Conservation (phyloP, 345 rosid species). For the Orychophragmus violaceus region DNA sequence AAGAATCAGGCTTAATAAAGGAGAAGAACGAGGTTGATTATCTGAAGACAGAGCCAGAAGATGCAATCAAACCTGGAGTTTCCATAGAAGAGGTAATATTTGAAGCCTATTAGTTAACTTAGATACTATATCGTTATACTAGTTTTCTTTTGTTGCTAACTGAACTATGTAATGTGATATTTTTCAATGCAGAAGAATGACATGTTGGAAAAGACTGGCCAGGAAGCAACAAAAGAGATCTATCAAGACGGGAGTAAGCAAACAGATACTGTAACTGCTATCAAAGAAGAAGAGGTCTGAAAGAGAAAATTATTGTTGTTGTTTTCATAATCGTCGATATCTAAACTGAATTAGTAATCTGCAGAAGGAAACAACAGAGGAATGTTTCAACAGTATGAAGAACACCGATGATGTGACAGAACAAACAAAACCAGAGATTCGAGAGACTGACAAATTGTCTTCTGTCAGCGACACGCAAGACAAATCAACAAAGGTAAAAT, state of each 20-base stretch:
- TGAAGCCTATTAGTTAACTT: slow-evolving; percentile 17
- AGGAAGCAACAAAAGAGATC: slow-evolving; percentile 28
- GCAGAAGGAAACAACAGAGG: slow-evolving; percentile 26
- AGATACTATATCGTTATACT: neutral
- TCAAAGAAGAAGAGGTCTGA: slow-evolving; percentile 36
- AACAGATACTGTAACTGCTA: neutral
- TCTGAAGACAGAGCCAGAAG: slow-evolving; percentile 19
- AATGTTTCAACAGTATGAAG: slow-evolving; percentile 12
- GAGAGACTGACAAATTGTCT: slow-evolving; percentile 8
- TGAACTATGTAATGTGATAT: neutral
- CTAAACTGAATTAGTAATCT: neutral
- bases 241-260: slow-evolving; percentile 28
- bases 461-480: slow-evolving; percentile 24
- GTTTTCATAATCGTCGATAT: neutral
- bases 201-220: slow-evolving; percentile 11
- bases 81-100: slow-evolving; percentile 23
- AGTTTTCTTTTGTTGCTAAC: neutral
- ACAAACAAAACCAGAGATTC: neutral
- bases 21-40: slow-evolving; percentile 14
- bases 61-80: slow-evolving; percentile 12
- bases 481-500: slow-evolving; percentile 42
- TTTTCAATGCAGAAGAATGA: slow-evolving; percentile 31
- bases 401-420: slow-evolving; percentile 4
- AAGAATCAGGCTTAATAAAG: slow-evolving; percentile 19
- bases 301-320: neutral